phyloP scores from a whole-genome alignment of 208 protist species.

The Acanthamoeba sp. region DNA sequence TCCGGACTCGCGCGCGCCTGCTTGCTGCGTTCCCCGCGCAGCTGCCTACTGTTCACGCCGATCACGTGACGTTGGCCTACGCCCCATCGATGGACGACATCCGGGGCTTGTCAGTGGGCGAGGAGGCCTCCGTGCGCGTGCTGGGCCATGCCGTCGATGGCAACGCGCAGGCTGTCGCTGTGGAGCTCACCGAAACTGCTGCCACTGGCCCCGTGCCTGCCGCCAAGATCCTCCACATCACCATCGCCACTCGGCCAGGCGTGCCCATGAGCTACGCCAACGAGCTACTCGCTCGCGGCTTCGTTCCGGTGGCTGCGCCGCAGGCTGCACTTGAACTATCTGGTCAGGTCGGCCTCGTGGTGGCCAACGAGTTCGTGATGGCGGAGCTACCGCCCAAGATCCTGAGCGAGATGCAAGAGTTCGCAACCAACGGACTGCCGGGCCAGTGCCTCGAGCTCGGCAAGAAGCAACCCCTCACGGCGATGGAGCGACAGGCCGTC shows the following conservation, averaged over 20 bases:
- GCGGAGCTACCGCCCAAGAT: slow-evolving; percentile 65
- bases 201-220: not conserved
- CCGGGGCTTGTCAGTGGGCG: not conserved
- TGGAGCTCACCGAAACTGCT: not conserved
- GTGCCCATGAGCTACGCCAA: slow-evolving; percentile 29
- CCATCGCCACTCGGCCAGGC: slow-evolving; percentile 29
- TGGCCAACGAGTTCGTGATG: slow-evolving; percentile 58
- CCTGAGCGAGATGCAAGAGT: slow-evolving; percentile 28
- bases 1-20: not conserved
- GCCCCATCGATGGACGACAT: slow-evolving; percentile 45
- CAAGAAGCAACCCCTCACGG: slow-evolving; percentile 54
- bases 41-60: not conserved
- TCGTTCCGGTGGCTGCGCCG: not conserved
- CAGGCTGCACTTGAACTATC: not conserved
- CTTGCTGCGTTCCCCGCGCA: not conserved
- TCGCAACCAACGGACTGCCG: slow-evolving; percentile 11
- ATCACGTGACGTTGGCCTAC: slow-evolving; percentile 67
- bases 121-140: not conserved
- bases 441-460: slow-evolving; percentile 62
- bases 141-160: not conserved
- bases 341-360: slow-evolving; percentile 17
- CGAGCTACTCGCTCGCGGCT: not conserved
- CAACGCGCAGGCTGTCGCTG: slow-evolving; percentile 14
- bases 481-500: slow-evolving; percentile 59
- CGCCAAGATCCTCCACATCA: slow-evolving; percentile 37